phyloP scores from a whole-genome alignment of 768 basidiomycete genomes.

The Leccinum longicurvipes region DNA sequence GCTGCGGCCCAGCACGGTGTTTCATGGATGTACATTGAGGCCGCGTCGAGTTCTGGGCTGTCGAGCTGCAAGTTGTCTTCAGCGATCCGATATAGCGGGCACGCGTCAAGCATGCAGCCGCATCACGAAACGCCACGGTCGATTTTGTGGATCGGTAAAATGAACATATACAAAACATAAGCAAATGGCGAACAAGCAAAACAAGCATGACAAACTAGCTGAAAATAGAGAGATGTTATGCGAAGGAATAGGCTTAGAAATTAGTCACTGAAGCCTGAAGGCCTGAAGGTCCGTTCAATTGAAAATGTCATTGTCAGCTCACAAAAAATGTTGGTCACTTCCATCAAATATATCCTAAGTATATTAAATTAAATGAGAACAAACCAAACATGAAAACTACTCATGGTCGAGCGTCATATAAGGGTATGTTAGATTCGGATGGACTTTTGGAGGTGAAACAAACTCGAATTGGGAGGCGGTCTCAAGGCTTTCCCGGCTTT shows the following conservation, averaged over 20 bases:
- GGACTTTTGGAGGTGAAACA: constrained; percentile 48
- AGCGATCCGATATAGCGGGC: constrained; percentile 15
- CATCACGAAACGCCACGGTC: constrained; percentile 6
- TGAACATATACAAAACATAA: constrained; percentile 16
- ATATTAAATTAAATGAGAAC: constrained; percentile 11
- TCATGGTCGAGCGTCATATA: constrained; percentile 52
- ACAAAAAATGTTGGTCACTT: constrained; percentile 11
- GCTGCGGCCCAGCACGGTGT: background rate
- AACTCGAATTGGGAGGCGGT: constrained; percentile 65
- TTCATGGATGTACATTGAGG: background rate
- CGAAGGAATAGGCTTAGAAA: constrained; percentile 7
- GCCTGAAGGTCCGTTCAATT: constrained; percentile 1
- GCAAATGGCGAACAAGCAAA: constrained; percentile 18
- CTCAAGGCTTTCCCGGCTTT: constrained; percentile 55
- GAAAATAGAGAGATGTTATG: constrained; percentile 8
- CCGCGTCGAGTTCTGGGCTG: background rate
- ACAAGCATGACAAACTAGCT: constrained; percentile 18
- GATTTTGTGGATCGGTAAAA: constrained; percentile 8
- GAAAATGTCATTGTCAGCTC: constrained; percentile 13
- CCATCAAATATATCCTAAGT: constrained; percentile 13
- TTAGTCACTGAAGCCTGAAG: background rate
- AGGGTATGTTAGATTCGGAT: constrained; percentile 49
- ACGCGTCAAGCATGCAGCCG: constrained; percentile 24
- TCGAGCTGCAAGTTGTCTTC: constrained; percentile 10
- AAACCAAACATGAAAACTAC: constrained; percentile 17